Evolutionary conservation across 345 rosid species (phyloP), one percentile per base, ranked within the genome.

Genomic region (Mallotus nudiflorus): DNA sequence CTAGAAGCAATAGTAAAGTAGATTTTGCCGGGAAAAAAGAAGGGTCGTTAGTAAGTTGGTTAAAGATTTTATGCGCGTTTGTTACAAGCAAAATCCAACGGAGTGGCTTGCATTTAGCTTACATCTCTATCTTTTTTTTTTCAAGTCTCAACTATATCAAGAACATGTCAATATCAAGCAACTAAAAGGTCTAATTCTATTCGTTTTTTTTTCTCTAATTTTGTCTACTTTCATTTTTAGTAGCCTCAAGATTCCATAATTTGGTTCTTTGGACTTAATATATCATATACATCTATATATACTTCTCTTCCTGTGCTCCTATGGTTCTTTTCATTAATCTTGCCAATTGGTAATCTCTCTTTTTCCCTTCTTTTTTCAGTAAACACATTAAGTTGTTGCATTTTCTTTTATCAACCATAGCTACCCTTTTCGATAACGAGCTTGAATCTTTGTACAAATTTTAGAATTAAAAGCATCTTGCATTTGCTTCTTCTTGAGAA

Each of bases 31-130:
- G 46, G 49, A 69, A 70, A 51, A 70, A 62, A 5, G 20, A 61
- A 28, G 20, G 50, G 66, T n/a, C 37, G 10, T 27, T 50, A 4
- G 15, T 59, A 25, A 42, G 63, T 54, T 44, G 37, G 69, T 54
- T 63, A 25, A 62, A 62, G 67, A 27, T 19, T 37, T 24, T 22
- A 40, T 45, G 31, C 19, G 53, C 51, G 72, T 44, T 68, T 7
- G 22, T 56, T 68, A 1, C 39, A 39, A 40, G 11, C 24, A 16
- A 16, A n/a, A 33, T 40, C 49, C 78, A 62, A 71, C 19, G 78
- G 78, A 79, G 73, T 49, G 65, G 82, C 78, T 55, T 75, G 70
- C 70, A 74, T 74, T 66, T 74, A 19, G 56, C 48, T 33, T 31
- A 45, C 8, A 18, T n/a, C 18, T 14, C 13, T 44, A 6, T 39